Base-by-base conservation (phyloP, 2,329 filamentous ascomycete genomes). In the Aspergillaceae sp. region DNA sequence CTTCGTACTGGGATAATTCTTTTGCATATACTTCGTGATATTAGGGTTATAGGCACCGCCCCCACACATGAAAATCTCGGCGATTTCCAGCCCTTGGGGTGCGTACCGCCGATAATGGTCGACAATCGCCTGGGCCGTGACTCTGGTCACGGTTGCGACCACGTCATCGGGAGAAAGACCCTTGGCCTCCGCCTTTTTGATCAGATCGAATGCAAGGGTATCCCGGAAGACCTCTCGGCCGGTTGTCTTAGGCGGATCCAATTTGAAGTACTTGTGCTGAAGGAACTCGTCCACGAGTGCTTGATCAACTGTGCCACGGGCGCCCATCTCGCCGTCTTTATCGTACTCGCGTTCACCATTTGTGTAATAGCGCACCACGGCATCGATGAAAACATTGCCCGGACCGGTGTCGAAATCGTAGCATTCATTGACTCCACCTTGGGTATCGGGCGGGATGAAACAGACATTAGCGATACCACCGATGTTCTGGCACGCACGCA, bases 21-120 rank as follows among this genome's bases (percentile, higher is more conserved):
- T 55, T 57, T 77, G 73, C 50, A 82, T 73, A 56, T 72, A 77
- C 5, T 69, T 57, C 3, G 68, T 68, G 52, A 82, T 81, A 51
- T 79, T 80, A 1, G 75, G 73, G 54, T 82, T 80, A 49, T 73
- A 70, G 0, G 77, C 77, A 11, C 77, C 77, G 4, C 75, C 76
- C 7, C 79, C 78, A 57, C 77, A 80, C 72, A 82, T 76, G 65
- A 77, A 82, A 34, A 82, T 70, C 62, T 82, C 78, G 4, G 67
- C 71, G 45, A 79, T 68, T 42, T 69, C 62, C 26, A 70, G 58
- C 52, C 65, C 65, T 29, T 62, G 62, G 4, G 74, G 71, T 41
- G 73, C 70, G 48, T 78, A 78, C 30, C 74, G 71, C 6, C 61
- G 60, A 51, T 72, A 74, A 42, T 73, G 67, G n/a, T 67, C 61